Percentiles rank a stretch among this genome's conserved stretches.
Evolutionary conservation across 2,329 filamentous ascomycete species (phyloP).

Genomic region (Cercospora nicotianae): DNA sequence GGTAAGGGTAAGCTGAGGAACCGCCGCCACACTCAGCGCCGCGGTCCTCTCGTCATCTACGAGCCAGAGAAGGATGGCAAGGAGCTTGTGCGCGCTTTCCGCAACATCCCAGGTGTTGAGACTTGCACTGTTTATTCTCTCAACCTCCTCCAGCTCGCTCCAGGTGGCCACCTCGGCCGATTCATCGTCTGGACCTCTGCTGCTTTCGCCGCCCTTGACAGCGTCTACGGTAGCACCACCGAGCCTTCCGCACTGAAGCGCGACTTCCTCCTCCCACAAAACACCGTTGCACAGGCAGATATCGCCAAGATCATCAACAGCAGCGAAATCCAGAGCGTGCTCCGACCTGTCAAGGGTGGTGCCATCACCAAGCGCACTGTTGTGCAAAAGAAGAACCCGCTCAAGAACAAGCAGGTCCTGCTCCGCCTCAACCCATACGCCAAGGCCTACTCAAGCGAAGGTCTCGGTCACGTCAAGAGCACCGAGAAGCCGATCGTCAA

Average conservation of each 20-base stretch:
- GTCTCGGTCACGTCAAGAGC: constrained; percentile 71
- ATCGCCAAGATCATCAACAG: constrained; percentile 98
- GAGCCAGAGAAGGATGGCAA: constrained; percentile 93
- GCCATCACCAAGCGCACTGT: constrained; percentile 83
- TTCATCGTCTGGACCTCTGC: constrained; percentile 99
- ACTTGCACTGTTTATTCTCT: constrained; percentile 89
- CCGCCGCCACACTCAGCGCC: constrained; percentile 95
- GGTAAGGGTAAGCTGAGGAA: constrained; percentile 99
- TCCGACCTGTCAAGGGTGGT: constrained; percentile 87
- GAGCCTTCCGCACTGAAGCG: constrained; percentile 91
- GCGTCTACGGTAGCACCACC: constrained; percentile 93
- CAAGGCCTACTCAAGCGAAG: constrained; percentile 81
- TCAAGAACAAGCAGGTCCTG: constrained; percentile 97
- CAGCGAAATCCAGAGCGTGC: constrained; percentile 94
- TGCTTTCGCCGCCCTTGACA: constrained; percentile 94
- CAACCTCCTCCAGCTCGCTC: constrained; percentile 98
- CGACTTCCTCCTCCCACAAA: constrained; percentile 95
- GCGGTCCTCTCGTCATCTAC: constrained; percentile 97
- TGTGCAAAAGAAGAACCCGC: constrained; percentile 99
- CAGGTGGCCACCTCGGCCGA: constrained; percentile 96
- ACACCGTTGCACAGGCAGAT: constrained; percentile 91
- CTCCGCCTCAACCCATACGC: constrained; percentile 99
- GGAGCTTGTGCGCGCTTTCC: constrained; percentile 90
- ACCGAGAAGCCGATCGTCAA: constrained; percentile 61
- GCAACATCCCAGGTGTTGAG: constrained; percentile 99